Evolutionary conservation across 2,329 filamentous ascomycete genomes (phyloP), one percentile per base, ranked within the genome.

Genomic region (Botrytis cinerea): DNA sequence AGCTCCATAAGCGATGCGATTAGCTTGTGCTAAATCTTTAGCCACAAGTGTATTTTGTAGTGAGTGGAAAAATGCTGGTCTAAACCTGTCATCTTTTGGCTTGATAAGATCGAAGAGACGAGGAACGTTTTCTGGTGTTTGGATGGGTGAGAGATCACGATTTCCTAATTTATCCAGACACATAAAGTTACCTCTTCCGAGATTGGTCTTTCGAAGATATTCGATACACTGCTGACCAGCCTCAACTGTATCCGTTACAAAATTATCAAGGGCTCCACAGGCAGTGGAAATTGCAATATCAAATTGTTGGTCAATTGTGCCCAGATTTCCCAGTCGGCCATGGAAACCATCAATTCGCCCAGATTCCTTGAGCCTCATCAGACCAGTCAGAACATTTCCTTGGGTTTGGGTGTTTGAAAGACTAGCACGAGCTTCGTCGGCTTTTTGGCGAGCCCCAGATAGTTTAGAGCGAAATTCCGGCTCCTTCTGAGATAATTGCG

Each of bases 271-370:
- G 3, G 92, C 88, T 63, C 93, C 91, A 78, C 96, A 98, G 18
- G 96, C 97, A 0, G 96, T 99, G 0, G 97, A 99, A 75, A 99
- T 97, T n/a, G 96, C 96, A 61, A 99, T 90, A 80, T 99, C 96
- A 82, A 97, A 99, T 83, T 93, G 93, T 81, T 93, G 88, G 79
- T 99, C 95, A 77, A 99, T 99, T 0, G 93, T 91, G 61, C 96
- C 96, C 1, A 99, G 88, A 78, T 98, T 98, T 16, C 96, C 97
- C 6, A 99, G 90, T 46, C 96, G 91, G 40, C 96, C 96, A 80
- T 99, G 94, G 83, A 99, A 99, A 2, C 97, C 96, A 79, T 98
- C 95, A 76, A 99, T 97, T 81, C 96, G 92, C 20, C 96, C 96
- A 35, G 96, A 98, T 80, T 98, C 96, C 80, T 94, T 96, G 83